phyloP scores from a whole-genome alignment of 139 green algal species.

The Coelastrella sp. region DNA sequence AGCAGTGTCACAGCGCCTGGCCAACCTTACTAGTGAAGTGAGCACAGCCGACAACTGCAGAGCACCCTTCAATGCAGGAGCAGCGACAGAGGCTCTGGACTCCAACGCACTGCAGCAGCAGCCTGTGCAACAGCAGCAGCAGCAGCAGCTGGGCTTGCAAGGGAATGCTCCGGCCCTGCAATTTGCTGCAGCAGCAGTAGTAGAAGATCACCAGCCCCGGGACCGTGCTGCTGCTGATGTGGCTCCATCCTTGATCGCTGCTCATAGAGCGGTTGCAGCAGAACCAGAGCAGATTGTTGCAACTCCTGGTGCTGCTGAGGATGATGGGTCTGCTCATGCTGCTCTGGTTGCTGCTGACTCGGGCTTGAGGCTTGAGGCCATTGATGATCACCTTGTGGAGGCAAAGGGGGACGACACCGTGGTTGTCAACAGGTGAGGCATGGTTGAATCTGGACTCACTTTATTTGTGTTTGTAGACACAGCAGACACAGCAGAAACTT shows the following conservation, averaged over 20 bases:
- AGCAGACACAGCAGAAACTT: too few relatives aligned
- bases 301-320: constrained; percentile 7
- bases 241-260: neutral
- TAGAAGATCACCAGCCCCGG: neutral
- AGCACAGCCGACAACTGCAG: neutral
- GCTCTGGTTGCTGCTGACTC: too few relatives aligned
- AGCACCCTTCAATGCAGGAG: neutral
- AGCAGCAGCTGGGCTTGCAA: neutral
- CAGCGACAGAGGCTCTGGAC: neutral
- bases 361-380: neutral
- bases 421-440: neutral
- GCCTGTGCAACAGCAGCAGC: neutral
- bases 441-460: neutral
- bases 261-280: neutral
- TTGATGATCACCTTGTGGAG: neutral
- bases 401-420: neutral
- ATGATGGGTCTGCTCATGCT: too few relatives aligned
- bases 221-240: neutral
- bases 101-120: neutral
- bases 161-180: neutral
- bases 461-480: neutral
- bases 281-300: neutral
- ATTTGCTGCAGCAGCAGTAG: neutral
- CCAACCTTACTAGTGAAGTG: neutral
- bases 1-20: neutral